Evolutionary conservation across 208 protist species (phyloP), one percentile per base, ranked within the genome.

Genomic region (Chromosphaera perkinsii): DNA sequence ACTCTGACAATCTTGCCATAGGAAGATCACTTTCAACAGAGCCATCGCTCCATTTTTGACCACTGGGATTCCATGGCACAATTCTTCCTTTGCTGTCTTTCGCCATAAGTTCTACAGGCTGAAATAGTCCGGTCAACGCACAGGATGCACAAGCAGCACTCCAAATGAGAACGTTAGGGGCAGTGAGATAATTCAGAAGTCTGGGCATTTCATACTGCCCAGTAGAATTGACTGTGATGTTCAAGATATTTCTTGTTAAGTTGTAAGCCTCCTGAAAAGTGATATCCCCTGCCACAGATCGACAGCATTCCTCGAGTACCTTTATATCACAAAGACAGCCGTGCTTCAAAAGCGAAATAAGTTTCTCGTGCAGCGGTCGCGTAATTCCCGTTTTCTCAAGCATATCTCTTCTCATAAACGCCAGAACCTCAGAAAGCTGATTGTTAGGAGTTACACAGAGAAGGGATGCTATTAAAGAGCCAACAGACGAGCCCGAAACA

Each of bases 181-280:
- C 57, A 0, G 79, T 81, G 36, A 84, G 49, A 48, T 81, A 79
- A 68, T 84, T 84, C 47, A 84, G 73, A 24, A 83, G 47, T 24
- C 37, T 42, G 3, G 78, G 74, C 1, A 43, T 3, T 59, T 76
- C 74, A 26, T 49, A 31, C 5, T 17, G 17, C 12, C 49, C 49
- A 22, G n/a, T 7, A 20, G 49, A 37, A 26, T 54, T 57, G 20
- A 82, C 59, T n/a, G 51, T 68, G 37, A 82, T 77, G 71, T 79
- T 80, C 24, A 82, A 37, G 1, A 82, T 73, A 29, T 74, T 55
- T 1, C 74, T 51, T 1, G 78, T 82, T 7, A 49, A 58, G 37
- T 80, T 60, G 63, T 72, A 80, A 12, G 73, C 74, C 59, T 83
- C 72, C 40, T 63, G 57, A 1, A 63, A 63, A 10, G 57, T 63